Conservation (phyloP, 169 alveolate species). For the Eimeria tenella region DNA sequence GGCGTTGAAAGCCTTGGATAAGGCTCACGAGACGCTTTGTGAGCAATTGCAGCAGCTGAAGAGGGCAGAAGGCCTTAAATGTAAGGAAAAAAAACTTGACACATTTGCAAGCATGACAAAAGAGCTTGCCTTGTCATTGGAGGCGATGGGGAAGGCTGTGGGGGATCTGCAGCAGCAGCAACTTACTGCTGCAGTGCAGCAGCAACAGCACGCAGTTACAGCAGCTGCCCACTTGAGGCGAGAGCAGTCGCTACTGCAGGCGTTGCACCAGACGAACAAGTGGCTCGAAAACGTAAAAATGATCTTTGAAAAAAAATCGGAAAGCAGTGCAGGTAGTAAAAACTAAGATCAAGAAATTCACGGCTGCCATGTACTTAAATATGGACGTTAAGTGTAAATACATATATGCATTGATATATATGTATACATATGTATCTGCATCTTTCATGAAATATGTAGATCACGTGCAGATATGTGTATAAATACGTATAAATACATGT, state of each 20-base stretch:
- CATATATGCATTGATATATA: background rate
- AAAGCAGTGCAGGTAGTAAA: background rate
- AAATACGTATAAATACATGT: background rate
- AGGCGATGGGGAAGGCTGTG: background rate
- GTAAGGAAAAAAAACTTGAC: no score
- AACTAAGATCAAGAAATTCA: background rate
- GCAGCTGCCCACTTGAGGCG: background rate
- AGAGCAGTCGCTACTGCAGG: background rate
- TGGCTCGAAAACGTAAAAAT: background rate
- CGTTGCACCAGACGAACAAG: background rate
- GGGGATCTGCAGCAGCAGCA: background rate
- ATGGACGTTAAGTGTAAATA: background rate
- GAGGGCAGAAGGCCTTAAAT: no score
- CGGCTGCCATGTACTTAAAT: background rate
- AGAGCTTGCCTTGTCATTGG: no score
- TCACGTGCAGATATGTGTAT: background rate
- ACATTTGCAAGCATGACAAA: no score
- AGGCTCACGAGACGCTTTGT: no score
- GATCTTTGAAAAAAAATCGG: background rate
- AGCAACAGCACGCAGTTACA: background rate
- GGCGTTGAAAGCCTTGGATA: no score
- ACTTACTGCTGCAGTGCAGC: background rate
- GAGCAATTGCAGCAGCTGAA: no score
- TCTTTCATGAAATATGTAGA: background rate
- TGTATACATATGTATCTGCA: background rate